Conservation (phyloP, 768 basidiomycete species). For the Chalciporus piperatus region DNA sequence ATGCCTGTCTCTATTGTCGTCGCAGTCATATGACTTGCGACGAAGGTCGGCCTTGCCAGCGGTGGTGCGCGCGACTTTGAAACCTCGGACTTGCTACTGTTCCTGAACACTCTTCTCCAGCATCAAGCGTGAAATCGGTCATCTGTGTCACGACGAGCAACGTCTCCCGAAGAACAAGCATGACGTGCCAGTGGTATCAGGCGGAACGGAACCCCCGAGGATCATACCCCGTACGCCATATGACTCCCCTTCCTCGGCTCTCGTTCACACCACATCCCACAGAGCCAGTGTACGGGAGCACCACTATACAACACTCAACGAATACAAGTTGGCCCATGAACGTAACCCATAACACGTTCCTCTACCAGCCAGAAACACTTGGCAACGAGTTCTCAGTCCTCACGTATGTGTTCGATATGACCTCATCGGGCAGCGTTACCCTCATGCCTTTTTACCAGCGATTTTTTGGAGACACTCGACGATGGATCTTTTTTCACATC, state of each 20-base stretch:
- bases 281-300: conserved; percentile 24
- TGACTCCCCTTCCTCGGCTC: background rate
- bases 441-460: conserved; percentile 40
- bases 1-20: conserved; percentile 92
- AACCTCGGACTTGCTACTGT: background rate
- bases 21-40: conserved; percentile 93
- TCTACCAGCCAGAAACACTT: conserved; percentile 70
- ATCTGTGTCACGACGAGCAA: conserved; percentile 89
- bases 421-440: no score
- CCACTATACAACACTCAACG: conserved; percentile 24
- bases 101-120: conserved; percentile 38
- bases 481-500: conserved; percentile 76
- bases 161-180: conserved; percentile 51
- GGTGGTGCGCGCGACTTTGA: conserved; percentile 66
- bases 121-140: conserved; percentile 95
- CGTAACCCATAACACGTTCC: conserved; percentile 47
- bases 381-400: conserved; percentile 83
- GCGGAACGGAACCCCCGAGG: conserved; percentile 33
- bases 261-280: background rate
- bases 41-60: conserved; percentile 85
- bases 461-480: conserved; percentile 86
- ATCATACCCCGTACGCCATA: conserved; percentile 23
- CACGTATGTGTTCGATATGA: conserved; percentile 46
- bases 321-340: conserved; percentile 55
- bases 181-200: conserved; percentile 25